phyloP scores from a whole-genome alignment of 345 rosid genomes.

The Lagerstroemia speciosa region DNA sequence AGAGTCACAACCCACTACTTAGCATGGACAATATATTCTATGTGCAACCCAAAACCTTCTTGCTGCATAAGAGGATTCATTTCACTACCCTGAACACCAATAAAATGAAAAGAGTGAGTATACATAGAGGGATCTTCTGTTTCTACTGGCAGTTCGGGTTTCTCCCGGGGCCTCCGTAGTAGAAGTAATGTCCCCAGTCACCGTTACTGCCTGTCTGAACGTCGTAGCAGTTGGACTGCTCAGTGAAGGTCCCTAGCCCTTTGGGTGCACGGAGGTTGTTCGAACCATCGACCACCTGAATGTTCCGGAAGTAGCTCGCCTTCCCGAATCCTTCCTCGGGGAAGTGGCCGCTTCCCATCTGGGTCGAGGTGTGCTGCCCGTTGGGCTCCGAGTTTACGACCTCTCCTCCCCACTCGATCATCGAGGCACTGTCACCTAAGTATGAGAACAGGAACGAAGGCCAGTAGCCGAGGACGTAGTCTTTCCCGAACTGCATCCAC shows the following conservation, averaged over 20 bases:
- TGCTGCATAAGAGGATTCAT: not conserved
- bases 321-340: slow-evolving; percentile 49
- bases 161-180: slow-evolving; percentile 46
- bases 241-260: slow-evolving; percentile 34
- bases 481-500: slow-evolving; percentile 52
- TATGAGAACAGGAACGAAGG: slow-evolving; percentile 46
- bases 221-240: slow-evolving; percentile 40
- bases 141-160: slow-evolving; percentile 31
- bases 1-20: not conserved
- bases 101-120: not conserved
- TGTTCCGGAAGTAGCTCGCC: slow-evolving; percentile 40
- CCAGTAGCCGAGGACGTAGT: slow-evolving; percentile 42
- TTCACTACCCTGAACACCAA: slow-evolving; percentile 4
- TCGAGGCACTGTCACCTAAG: slow-evolving; percentile 42
- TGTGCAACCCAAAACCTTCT: slow-evolving; percentile 5
- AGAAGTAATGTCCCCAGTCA: slow-evolving; percentile 50
- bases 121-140: not conserved
- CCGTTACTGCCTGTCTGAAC: slow-evolving; percentile 35
- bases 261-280: slow-evolving; percentile 44
- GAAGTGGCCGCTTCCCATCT: slow-evolving; percentile 48
- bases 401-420: slow-evolving; percentile 57
- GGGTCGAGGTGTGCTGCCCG: slow-evolving; percentile 42
- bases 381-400: slow-evolving; percentile 34
- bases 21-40: not conserved
- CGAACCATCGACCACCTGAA: slow-evolving; percentile 41